These are phyloP conservation scores for Boletus sp. DNA, from an alignment of 768 basidiomycete species.

Conservation along the genomic window DNA sequence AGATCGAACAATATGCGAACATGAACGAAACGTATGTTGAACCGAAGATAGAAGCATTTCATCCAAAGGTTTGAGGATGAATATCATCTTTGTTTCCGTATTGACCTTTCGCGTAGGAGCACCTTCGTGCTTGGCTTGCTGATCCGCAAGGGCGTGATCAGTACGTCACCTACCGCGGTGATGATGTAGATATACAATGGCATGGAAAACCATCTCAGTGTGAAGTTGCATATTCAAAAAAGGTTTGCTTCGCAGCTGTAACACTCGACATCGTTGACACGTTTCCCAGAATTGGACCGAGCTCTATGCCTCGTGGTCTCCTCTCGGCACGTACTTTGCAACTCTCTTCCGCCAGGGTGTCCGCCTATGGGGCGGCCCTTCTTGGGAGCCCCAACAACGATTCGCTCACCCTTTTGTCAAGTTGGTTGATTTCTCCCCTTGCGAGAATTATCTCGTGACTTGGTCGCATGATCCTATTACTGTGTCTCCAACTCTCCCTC, in stretches of 20 bases:
- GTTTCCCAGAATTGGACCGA: slow-evolving; percentile 86
- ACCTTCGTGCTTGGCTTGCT: slow-evolving; percentile 91
- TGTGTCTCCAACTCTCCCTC: slow-evolving; percentile 74
- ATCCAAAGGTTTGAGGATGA: slow-evolving; percentile 55
- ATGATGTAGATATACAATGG: slow-evolving; percentile 90
- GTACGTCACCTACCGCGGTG: slow-evolving; percentile 89
- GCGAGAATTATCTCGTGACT: slow-evolving; percentile 94
- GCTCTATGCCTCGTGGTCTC: slow-evolving; percentile 96
- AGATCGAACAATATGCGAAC: slow-evolving; percentile 79
- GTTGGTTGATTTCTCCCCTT: slow-evolving; percentile 95
- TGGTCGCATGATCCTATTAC: slow-evolving; percentile 95
- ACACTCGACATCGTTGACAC: slow-evolving; percentile 6
- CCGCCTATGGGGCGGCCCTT: slow-evolving; percentile 91
- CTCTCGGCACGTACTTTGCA: slow-evolving; percentile 90
- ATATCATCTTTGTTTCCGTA: not conserved
- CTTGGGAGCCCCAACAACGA: slow-evolving; percentile 84
- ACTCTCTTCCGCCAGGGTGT: slow-evolving; percentile 95
- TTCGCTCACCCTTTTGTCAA: slow-evolving; percentile 96
- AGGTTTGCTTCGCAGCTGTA: slow-evolving; percentile 45
- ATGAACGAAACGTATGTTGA: slow-evolving; percentile 79
- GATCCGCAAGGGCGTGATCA: slow-evolving; percentile 94
- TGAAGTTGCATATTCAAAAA: slow-evolving; percentile 72
- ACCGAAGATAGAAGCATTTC: slow-evolving; percentile 70
- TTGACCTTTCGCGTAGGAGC: slow-evolving; percentile 59
- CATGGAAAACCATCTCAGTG: slow-evolving; percentile 87